Percentiles rank a stretch among this genome's conserved stretches.
phyloP scores from a whole-genome alignment of 495 filamentous ascomycete species.

The Talaromyces nanjingensis region DNA sequence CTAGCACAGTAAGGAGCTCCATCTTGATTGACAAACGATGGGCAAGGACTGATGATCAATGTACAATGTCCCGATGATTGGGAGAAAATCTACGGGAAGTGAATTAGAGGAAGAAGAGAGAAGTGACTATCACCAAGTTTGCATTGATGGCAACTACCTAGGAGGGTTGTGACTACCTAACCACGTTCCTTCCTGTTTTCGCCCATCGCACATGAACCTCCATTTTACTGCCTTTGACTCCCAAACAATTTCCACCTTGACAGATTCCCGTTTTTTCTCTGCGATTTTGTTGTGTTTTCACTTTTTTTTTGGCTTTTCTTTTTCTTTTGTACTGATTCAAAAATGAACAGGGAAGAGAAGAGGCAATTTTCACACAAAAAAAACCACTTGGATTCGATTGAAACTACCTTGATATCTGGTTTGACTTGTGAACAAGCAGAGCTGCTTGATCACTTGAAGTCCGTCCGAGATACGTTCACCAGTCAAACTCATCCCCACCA shows the following conservation, averaged over 20 bases:
- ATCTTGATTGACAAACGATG: not conserved
- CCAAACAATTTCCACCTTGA: not conserved
- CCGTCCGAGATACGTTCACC: not conserved
- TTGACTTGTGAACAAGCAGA: not conserved
- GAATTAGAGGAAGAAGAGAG: not conserved
- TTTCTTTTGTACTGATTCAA: not conserved
- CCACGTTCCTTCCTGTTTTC: not conserved
- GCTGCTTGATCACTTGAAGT: not conserved
- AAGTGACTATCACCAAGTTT: not conserved
- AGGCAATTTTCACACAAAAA: not conserved
- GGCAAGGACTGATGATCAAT: not conserved
- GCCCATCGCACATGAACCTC: not conserved
- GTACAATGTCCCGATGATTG: not conserved
- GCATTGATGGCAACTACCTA: constrained; percentile 2
- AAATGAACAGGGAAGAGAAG: not conserved
- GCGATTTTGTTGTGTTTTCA: not conserved
- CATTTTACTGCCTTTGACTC: not conserved
- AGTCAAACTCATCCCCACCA: not conserved
- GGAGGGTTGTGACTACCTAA: not conserved
- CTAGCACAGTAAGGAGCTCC: not conserved
- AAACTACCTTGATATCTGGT: not conserved
- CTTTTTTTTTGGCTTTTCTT: not conserved
- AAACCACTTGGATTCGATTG: not conserved
- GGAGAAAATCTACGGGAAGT: not conserved
- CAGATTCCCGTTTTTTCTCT: not conserved